These are phyloP conservation scores for Fragaria iinumae DNA, from an alignment of 306 rosid genomes.

Conservation along the genomic window DNA sequence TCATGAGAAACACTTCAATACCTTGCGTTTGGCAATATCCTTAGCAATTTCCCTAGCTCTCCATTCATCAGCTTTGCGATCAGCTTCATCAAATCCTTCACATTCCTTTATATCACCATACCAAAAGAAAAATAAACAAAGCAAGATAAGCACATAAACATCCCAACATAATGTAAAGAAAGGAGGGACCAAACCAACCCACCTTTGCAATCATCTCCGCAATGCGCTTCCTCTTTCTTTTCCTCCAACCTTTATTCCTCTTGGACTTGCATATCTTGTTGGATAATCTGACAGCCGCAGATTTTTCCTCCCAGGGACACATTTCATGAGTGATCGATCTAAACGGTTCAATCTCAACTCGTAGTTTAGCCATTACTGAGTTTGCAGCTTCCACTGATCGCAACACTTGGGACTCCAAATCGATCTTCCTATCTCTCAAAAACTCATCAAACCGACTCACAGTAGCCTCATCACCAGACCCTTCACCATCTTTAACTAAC, in stretches of 20 bases:
- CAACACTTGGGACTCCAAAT: slow-evolving; percentile 58
- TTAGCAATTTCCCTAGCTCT: slow-evolving; percentile 80
- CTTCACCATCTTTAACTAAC: slow-evolving; percentile 47
- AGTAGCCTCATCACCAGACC: slow-evolving; percentile 27
- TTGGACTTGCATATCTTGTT: slow-evolving; percentile 52
- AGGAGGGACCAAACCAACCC: background rate
- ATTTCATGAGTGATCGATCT: slow-evolving; percentile 44
- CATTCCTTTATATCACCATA: slow-evolving; percentile 43
- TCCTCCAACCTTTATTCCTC: slow-evolving; percentile 76
- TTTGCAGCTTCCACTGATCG: slow-evolving; percentile 58
- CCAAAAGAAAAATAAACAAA: slow-evolving; percentile 12
- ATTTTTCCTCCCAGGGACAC: slow-evolving; percentile 85
- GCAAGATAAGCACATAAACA: background rate
- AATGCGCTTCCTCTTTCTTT: slow-evolving; percentile 53
- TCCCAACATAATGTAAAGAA: background rate
- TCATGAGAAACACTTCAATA: slow-evolving; percentile 20
- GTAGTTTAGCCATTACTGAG: slow-evolving; percentile 54
- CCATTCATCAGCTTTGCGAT: slow-evolving; percentile 92
- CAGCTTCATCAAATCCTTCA: slow-evolving; percentile 54
- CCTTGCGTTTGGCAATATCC: slow-evolving; percentile 77
- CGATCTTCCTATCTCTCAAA: slow-evolving; percentile 45
- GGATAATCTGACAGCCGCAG: slow-evolving; percentile 46
- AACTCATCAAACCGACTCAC: slow-evolving; percentile 30
- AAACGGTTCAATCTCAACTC: slow-evolving; percentile 64
- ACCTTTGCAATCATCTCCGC: slow-evolving; percentile 70